phyloP scores from a whole-genome alignment of 768 basidiomycete genomes.

The Phallus indusiatus region DNA sequence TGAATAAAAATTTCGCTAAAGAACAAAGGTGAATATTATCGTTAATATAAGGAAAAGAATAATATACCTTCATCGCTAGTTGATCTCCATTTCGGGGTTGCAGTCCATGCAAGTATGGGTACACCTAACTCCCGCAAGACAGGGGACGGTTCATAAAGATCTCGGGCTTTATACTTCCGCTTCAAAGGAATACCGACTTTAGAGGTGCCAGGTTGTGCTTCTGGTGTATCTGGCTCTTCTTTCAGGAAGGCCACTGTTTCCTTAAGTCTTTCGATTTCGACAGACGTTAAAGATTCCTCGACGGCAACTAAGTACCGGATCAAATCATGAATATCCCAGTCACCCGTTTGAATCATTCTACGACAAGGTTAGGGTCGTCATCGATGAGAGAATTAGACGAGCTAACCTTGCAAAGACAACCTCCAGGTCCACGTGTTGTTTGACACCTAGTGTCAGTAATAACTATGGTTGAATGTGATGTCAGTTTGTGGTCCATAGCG shows the following conservation, averaged over 20 bases:
- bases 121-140: conserved; percentile 62
- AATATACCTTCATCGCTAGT: conserved; percentile 77
- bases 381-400: background rate
- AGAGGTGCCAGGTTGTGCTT: conserved; percentile 57
- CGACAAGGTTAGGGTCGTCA: background rate
- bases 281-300: conserved; percentile 45
- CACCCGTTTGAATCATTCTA: conserved; percentile 84
- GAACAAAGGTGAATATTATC: background rate
- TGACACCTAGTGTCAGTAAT: conserved; percentile 66
- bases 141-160: conserved; percentile 80
- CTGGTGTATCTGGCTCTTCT: conserved; percentile 33
- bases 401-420: conserved; percentile 79
- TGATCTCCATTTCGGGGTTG: conserved; percentile 64
- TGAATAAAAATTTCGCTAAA: conserved; percentile 71
- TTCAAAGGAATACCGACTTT: conserved; percentile 29
- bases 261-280: conserved; percentile 46
- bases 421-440: conserved; percentile 88
- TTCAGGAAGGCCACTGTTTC: conserved; percentile 69
- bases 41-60: background rate
- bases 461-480: conserved; percentile 19
- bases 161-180: conserved; percentile 50
- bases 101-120: conserved; percentile 85
- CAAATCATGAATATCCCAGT: conserved; percentile 82
- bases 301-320: conserved; percentile 84
- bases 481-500: no score